Conservation (phyloP, 2,329 filamentous ascomycete genomes). For the Fusarium anguioides region DNA sequence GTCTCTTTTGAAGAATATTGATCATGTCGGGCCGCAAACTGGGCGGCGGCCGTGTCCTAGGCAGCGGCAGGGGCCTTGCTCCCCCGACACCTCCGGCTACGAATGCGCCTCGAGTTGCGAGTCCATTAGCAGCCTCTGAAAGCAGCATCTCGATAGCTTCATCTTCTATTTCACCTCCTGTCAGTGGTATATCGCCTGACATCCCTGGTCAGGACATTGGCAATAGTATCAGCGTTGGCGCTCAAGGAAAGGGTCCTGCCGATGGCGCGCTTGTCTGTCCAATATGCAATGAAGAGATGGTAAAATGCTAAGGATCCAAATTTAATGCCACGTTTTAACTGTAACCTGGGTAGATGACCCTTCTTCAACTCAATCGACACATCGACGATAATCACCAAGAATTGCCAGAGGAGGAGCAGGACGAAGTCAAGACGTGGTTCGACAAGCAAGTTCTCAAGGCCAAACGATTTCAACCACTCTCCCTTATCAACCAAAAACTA, state of each 20-base stretch:
- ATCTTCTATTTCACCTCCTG: conserved; percentile 70
- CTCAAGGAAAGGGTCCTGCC: conserved; percentile 61
- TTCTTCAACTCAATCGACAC: conserved; percentile 87
- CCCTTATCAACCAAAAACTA: conserved; percentile 91
- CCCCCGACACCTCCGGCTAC: conserved; percentile 63
- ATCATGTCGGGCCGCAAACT: conserved; percentile 86
- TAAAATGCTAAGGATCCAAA: conserved; percentile 53
- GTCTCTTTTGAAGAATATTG: conserved; percentile 1
- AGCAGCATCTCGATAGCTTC: conserved; percentile 85
- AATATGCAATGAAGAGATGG: conserved; percentile 99
- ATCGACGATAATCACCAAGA: conserved; percentile 93
- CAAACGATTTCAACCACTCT: conserved; percentile 91
- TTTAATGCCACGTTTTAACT: not conserved
- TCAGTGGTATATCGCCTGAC: conserved; percentile 72
- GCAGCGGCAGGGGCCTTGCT: conserved; percentile 84
- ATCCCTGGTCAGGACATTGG: conserved; percentile 78
- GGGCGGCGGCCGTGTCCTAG: conserved; percentile 91
- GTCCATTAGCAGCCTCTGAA: conserved; percentile 66
- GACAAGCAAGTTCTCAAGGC: conserved; percentile 94
- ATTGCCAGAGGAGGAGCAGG: conserved; percentile 86
- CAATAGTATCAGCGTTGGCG: conserved; percentile 78
- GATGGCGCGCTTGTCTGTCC: conserved; percentile 82
- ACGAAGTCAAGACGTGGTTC: conserved; percentile 97
- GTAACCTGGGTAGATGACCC: conserved; percentile 72
- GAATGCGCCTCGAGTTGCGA: conserved; percentile 58